Evolutionary conservation across 768 basidiomycete species (phyloP).

Genomic region (Cystofilobasidium ferigula): DNA sequence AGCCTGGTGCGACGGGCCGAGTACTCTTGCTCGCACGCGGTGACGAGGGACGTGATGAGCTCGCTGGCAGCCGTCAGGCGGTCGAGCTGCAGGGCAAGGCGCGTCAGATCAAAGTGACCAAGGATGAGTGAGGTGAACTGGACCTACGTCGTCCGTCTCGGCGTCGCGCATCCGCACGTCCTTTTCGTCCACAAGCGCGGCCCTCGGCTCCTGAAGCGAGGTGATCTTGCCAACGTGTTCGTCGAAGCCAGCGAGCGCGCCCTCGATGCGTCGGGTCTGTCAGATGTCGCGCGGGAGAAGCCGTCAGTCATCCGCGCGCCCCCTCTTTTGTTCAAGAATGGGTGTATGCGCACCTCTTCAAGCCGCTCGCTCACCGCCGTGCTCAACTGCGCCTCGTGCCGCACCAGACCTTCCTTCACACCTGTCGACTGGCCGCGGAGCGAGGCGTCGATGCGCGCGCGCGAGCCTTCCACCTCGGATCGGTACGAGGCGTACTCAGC

Average conservation of each 20-base stretch:
- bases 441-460: neutral
- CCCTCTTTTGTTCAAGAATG: too few relatives aligned
- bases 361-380: neutral
- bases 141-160: slow-evolving; percentile 1
- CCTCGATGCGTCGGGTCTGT: neutral
- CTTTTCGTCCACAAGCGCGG: neutral
- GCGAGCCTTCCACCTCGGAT: neutral
- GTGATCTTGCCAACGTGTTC: neutral
- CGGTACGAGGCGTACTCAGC: neutral
- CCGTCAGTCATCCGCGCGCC: neutral
- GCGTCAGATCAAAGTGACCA: neutral
- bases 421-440: neutral
- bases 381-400: neutral
- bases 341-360: slow-evolving; percentile 6
- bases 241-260: slow-evolving; percentile 1
- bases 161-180: neutral
- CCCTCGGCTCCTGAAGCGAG: neutral
- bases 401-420: neutral
- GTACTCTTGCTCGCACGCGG: neutral
- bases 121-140: neutral
- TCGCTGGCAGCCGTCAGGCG: neutral
- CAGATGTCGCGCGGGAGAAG: too few relatives aligned
- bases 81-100: neutral
- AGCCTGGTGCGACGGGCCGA: neutral
- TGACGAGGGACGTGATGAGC: slow-evolving; percentile 4